These are phyloP conservation scores for Dalbergia cochinchinensis DNA, from an alignment of 306 rosid genomes.

Conservation along the genomic window DNA sequence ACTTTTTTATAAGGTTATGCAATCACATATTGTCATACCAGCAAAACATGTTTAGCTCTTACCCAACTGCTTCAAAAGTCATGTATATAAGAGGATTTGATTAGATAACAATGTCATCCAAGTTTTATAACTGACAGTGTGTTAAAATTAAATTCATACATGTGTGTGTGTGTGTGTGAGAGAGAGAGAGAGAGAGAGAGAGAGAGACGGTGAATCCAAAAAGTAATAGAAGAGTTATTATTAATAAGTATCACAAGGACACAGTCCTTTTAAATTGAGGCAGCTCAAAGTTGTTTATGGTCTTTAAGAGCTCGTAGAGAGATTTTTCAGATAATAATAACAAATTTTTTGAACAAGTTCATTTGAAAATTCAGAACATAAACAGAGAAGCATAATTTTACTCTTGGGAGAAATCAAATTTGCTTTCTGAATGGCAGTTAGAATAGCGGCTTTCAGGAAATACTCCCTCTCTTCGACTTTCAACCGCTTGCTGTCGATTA, in stretches of 20 bases:
- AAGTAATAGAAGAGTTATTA: neutral
- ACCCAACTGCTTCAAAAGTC: too few species aligned
- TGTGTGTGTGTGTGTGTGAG: too few species aligned
- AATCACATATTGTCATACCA: too few species aligned
- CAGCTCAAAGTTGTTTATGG: neutral
- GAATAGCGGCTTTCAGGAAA: constrained; percentile 4
- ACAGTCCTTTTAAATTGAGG: neutral
- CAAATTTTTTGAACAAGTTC: neutral
- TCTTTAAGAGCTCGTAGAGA: neutral
- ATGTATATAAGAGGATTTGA: too few species aligned
- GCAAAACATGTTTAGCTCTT: too few species aligned
- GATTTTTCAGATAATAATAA: constrained; percentile 1
- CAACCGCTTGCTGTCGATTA: neutral
- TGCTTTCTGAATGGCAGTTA: neutral
- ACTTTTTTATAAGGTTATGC: too few species aligned
- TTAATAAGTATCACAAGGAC: constrained; percentile 12
- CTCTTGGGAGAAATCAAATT: constrained; percentile 19
- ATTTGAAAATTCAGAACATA: constrained; percentile 14
- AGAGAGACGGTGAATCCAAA: neutral
- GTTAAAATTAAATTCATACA: too few species aligned
- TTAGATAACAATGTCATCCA: too few species aligned
- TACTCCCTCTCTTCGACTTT: neutral
- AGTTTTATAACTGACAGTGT: too few species aligned
- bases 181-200: too few species aligned
- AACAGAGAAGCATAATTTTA: constrained; percentile 3